Conservation (phyloP, 345 rosid species). For the Kernera saxatilis region DNA sequence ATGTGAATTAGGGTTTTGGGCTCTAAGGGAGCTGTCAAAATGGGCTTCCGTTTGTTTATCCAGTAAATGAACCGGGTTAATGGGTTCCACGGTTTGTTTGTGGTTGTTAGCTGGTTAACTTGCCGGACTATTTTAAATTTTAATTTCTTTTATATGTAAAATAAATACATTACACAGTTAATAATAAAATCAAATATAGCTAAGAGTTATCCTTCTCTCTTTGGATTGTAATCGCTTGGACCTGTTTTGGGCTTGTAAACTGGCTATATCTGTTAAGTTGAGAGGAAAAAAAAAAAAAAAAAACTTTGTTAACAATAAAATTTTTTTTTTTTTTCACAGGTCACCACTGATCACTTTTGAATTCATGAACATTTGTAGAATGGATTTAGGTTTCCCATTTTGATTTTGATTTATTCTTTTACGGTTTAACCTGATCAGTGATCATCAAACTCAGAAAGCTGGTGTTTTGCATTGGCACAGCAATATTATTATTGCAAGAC, state of each 20-base stretch:
- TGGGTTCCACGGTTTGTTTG: not conserved
- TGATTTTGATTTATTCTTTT: not conserved
- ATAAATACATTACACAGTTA: no score
- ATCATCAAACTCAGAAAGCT: not conserved
- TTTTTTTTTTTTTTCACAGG: no score
- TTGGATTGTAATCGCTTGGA: no score
- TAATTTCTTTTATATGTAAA: not conserved
- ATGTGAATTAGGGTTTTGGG: conserved; percentile 20
- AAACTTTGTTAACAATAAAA: no score
- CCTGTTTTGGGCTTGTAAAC: no score
- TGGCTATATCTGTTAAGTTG: no score
- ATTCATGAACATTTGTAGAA: not conserved
- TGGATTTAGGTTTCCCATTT: not conserved
- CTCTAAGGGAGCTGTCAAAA: not conserved
- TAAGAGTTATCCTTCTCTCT: no score
- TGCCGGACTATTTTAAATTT: no score
- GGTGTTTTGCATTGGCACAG: conserved; percentile 7
- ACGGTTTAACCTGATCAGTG: not conserved
- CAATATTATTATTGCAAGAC: conserved; percentile 14
- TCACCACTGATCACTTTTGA: not conserved
- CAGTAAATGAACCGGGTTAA: conserved; percentile 6
- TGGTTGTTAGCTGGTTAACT: conserved; percentile 16
- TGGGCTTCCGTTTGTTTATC: conserved; percentile 19
- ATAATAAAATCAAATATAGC: no score
- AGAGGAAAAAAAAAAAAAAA: no score